Conservation (phyloP, 495 filamentous ascomycete genomes). For the Talaromyces stipitatus region DNA sequence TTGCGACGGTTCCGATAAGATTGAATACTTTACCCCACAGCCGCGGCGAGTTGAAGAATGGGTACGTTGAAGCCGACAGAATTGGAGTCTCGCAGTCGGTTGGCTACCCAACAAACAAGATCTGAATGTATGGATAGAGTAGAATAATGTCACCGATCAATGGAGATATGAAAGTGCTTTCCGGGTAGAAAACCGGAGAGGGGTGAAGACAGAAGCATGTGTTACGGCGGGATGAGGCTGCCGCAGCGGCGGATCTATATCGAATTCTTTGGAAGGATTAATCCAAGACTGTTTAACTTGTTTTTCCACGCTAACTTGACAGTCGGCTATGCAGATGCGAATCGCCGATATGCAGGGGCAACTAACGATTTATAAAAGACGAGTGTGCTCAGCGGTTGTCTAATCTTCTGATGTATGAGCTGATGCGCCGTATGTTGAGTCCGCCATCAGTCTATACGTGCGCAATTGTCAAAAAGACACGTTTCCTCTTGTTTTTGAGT, state of each 20-base stretch:
- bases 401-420: neutral
- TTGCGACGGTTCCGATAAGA: neutral
- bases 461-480: too few relatives aligned
- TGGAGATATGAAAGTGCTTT: neutral
- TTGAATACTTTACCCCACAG: neutral
- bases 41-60: neutral
- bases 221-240: too few relatives aligned
- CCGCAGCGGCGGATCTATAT: neutral
- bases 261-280: neutral
- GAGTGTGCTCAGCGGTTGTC: neutral
- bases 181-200: neutral
- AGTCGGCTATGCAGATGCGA: too few relatives aligned
- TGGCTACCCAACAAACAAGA: neutral
- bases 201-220: neutral
- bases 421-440: too few relatives aligned
- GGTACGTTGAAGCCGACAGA: neutral
- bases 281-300: too few relatives aligned
- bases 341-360: too few relatives aligned
- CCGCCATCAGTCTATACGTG: too few relatives aligned
- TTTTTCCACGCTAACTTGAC: too few relatives aligned
- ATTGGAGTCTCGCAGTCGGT: neutral
- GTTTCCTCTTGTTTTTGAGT: too few relatives aligned
- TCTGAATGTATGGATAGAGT: neutral
- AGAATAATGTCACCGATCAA: neutral
- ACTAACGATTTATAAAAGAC: neutral